Percentiles rank a stretch among this genome's conserved stretches.
phyloP scores from a whole-genome alignment of 805 yeast genomes.

The Cyberlindnera xishuangbannaensis region DNA sequence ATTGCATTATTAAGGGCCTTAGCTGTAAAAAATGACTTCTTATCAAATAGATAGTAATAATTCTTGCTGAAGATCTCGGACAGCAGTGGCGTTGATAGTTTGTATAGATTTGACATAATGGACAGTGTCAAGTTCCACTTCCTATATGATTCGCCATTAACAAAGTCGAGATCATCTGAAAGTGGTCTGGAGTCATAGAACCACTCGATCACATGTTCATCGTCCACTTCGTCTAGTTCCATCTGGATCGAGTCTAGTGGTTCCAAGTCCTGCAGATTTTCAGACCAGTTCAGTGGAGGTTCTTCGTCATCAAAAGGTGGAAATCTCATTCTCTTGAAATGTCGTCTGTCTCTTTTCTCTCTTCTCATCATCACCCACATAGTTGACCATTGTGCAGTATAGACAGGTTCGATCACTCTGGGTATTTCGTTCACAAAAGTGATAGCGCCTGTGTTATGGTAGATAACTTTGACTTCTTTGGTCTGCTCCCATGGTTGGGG shows the following conservation, averaged over 20 bases:
- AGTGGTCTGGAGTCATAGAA: slow-evolving; percentile 75
- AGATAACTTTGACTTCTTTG: slow-evolving; percentile 81
- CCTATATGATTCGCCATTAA: slow-evolving; percentile 75
- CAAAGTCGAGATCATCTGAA: slow-evolving; percentile 44
- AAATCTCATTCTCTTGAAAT: slow-evolving; percentile 85
- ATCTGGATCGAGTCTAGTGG: slow-evolving; percentile 66
- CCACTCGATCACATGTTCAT: slow-evolving; percentile 64
- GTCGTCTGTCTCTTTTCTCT: slow-evolving; percentile 85
- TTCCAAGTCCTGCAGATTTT: slow-evolving; percentile 67
- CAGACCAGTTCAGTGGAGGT: slow-evolving; percentile 82
- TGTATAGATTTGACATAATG: slow-evolving; percentile 58
- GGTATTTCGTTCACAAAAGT: slow-evolving; percentile 93
- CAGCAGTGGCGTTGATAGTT: slow-evolving; percentile 66
- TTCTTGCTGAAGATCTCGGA: slow-evolving; percentile 48
- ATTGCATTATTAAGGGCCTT: slow-evolving; percentile 82
- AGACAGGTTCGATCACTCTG: slow-evolving; percentile 86
- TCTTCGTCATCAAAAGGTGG: slow-evolving; percentile 99
- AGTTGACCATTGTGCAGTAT: slow-evolving; percentile 92
- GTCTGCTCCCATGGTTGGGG: slow-evolving; percentile 97
- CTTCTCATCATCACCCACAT: slow-evolving; percentile 91
- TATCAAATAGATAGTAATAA: slow-evolving; percentile 67
- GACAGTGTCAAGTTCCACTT: slow-evolving; percentile 61
- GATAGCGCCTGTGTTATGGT: slow-evolving; percentile 89
- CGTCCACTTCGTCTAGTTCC: slow-evolving; percentile 60
- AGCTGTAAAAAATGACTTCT: slow-evolving; percentile 78